Evolutionary conservation across 2,329 filamentous ascomycete genomes (phyloP), one percentile per base, ranked within the genome.

Genomic region (Colletotrichum somersetense): DNA sequence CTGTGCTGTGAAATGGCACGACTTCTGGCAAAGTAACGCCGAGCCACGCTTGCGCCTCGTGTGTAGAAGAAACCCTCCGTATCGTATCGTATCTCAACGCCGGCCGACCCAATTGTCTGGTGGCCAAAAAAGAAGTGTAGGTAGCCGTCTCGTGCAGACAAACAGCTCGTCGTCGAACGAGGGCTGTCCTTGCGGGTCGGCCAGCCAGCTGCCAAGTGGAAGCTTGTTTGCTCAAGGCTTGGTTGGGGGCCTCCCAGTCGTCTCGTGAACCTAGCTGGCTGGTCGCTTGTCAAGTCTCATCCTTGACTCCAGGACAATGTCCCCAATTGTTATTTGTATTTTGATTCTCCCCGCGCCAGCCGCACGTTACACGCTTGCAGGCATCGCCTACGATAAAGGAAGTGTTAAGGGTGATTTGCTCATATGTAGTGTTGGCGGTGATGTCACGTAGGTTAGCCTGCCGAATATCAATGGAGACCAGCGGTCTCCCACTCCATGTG

Each of bases 1-100:
- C 16, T 12, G 38, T 10, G 20, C 44, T 48, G 10, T 48, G 44
- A 48, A 23, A 23, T 23, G 30, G 58, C 26, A 30, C 26, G 26
- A n/a, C 14, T 5, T 46, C 14, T 33, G 14, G 30, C 20, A 35
- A 58, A 12, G 16, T 35, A 18, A 10, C 3, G 56, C 68, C 62
- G 23, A 67, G 64, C 64, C 68, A 67, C 68, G 58, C 50, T 63
- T 63, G 68, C 64, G 68, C 68, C 58, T 52, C 50, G 30, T 30
- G 12, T 40, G 26, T 30, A n/a, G n/a, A n/a, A 30, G 26, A 30
- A 53, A 26, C 6, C 26, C 42, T 46, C 44, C 44, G 12, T 52
- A 12, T 62, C 26, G 48, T 12, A 2, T 30, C 11, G 8, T 10
- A 14, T 10, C 46, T 50, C 4, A 50, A 50, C 46, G 46, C 8